Conservation (phyloP, 192 early-diverging fungal species). For the Entomortierella lignicola region DNA sequence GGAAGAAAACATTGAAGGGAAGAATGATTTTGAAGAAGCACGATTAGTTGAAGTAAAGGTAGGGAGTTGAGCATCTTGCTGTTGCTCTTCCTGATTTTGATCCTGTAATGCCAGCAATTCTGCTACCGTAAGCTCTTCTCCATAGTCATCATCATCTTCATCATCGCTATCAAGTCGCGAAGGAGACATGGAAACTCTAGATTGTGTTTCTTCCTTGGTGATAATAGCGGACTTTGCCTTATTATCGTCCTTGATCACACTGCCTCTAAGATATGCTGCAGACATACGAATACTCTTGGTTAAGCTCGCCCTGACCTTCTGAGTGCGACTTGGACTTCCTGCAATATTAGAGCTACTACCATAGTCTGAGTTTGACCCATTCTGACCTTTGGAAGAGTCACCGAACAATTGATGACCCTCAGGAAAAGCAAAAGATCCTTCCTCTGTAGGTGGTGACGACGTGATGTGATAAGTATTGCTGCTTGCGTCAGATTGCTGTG, state of each 20-base stretch:
- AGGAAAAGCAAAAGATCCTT: background rate
- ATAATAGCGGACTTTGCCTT: background rate
- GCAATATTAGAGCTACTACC: background rate
- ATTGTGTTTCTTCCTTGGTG: background rate
- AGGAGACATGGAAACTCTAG: background rate
- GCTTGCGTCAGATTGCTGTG: conserved; percentile 7
- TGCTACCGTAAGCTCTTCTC: conserved; percentile 24
- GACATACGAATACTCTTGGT: conserved; percentile 40
- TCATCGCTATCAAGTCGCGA: background rate
- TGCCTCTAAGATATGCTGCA: conserved; percentile 19
- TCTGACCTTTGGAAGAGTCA: background rate
- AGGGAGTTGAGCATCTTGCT: background rate
- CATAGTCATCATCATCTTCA: background rate
- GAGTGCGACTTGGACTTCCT: conserved; percentile 13
- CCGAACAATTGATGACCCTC: background rate
- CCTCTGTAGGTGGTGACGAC: background rate
- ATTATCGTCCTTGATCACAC: conserved; percentile 3
- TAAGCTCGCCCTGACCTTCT: conserved; percentile 32
- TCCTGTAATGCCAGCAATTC: conserved; percentile 29
- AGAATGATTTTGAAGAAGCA: background rate
- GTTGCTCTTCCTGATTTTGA: conserved; percentile 3
- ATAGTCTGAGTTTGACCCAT: background rate
- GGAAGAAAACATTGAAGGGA: background rate
- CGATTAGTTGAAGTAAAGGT: background rate
- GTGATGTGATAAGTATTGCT: background rate